Conservation (phyloP, 495 filamentous ascomycete species). For the Aspergillus avenaceus region DNA sequence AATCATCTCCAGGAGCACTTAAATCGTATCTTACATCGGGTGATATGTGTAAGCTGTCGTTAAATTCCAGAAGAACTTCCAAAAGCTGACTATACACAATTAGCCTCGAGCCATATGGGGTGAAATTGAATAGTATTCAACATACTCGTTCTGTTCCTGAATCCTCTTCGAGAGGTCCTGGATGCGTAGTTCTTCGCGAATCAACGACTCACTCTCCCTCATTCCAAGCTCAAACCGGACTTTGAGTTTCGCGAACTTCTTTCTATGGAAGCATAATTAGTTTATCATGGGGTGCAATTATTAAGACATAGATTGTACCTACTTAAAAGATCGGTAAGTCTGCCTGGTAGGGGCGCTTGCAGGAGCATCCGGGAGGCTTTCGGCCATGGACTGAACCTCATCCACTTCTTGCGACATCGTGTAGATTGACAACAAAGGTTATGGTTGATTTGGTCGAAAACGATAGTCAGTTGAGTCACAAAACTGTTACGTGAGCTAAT, state of each 20-base stretch:
- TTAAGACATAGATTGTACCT: constrained; percentile 2
- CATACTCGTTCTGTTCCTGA: constrained; percentile 81
- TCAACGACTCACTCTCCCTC: constrained; percentile 72
- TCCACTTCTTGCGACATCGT: constrained; percentile 31
- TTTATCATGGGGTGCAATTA: not conserved
- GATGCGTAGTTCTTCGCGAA: constrained; percentile 72
- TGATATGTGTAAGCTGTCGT: constrained; percentile 71
- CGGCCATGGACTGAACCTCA: constrained; percentile 21
- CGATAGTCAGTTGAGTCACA: too few species aligned
- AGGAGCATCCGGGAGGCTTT: constrained; percentile 31
- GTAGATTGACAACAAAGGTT: not conserved
- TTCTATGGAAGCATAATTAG: constrained; percentile 51
- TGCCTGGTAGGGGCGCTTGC: constrained; percentile 30
- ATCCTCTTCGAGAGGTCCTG: constrained; percentile 71
- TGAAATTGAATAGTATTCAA: not conserved
- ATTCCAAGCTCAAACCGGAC: constrained; percentile 79
- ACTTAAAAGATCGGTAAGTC: constrained; percentile 45
- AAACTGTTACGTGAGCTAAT: too few species aligned
- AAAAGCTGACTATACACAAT: constrained; percentile 58
- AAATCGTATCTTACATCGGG: constrained; percentile 66
- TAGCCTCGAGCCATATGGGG: constrained; percentile 6
- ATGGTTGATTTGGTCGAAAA: not conserved
- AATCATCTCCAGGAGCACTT: constrained; percentile 39
- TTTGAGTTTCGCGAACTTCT: constrained; percentile 94
- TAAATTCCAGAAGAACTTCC: constrained; percentile 83